These are phyloP conservation scores for Punctularia strigosozonata DNA, from an alignment of 768 basidiomycete genomes.

Conservation along the genomic window DNA sequence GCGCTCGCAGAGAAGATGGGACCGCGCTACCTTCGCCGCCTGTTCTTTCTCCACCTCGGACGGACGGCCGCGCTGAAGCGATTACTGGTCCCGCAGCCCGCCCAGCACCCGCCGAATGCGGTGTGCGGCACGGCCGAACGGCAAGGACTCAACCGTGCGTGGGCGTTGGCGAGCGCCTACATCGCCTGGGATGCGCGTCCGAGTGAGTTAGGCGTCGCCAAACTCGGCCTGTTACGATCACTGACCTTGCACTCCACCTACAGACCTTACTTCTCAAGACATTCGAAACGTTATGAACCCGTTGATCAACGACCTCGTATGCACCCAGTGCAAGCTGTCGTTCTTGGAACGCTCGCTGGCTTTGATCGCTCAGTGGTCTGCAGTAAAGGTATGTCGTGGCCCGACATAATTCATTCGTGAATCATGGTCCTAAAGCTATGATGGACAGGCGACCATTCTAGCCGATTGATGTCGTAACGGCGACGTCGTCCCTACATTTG, in stretches of 20 bases:
- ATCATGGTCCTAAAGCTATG: too few relatives aligned
- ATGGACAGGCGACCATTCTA: too few relatives aligned
- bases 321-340: conserved; percentile 53
- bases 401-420: too few relatives aligned
- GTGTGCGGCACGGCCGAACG: conserved; percentile 64
- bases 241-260: conserved; percentile 1
- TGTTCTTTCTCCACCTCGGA: conserved; percentile 79
- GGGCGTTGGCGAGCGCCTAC: conserved; percentile 75
- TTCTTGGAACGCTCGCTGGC: conserved; percentile 57
- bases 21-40: conserved; percentile 63
- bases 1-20: conserved; percentile 60
- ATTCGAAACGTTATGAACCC: conserved; percentile 68
- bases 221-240: not conserved
- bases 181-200: conserved; percentile 77
- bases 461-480: too few relatives aligned
- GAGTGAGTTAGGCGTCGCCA: conserved; percentile 29
- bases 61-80: conserved; percentile 75
- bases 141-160: conserved; percentile 69
- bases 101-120: conserved; percentile 59
- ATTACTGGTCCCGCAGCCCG: conserved; percentile 62
- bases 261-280: conserved; percentile 64
- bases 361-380: conserved; percentile 65
- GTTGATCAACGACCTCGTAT: conserved; percentile 54
- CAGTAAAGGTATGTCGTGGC: conserved; percentile 64
- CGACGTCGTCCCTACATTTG: too few relatives aligned